Evolutionary conservation across 495 filamentous ascomycete genomes (phyloP).

Genomic region (Trichodelitschia bisporula): DNA sequence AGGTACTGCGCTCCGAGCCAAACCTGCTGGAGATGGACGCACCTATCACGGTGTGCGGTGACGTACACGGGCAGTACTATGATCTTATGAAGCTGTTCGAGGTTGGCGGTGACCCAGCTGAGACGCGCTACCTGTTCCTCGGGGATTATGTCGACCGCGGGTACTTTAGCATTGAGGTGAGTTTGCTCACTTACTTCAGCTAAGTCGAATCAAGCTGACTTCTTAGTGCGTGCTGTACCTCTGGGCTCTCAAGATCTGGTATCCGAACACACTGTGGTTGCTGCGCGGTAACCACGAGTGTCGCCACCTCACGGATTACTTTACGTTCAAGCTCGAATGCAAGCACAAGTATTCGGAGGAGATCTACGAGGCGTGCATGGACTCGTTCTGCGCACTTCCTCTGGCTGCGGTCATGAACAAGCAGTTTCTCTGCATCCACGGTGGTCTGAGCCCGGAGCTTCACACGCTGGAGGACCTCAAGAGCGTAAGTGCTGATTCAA

Average conservation of each 20-base stretch:
- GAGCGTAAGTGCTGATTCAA: constrained; percentile 29
- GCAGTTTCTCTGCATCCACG: constrained; percentile 96
- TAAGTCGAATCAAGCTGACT: constrained; percentile 6
- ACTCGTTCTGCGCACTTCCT: constrained; percentile 85
- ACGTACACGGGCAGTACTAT: constrained; percentile 97
- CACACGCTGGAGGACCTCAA: constrained; percentile 89
- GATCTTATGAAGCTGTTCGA: constrained; percentile 99
- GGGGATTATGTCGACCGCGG: constrained; percentile 96
- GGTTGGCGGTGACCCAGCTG: constrained; percentile 87
- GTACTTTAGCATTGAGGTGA: constrained; percentile 91
- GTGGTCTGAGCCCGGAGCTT: constrained; percentile 81
- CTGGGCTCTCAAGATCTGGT: constrained; percentile 98
- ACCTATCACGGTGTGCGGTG: constrained; percentile 96
- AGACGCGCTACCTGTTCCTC: constrained; percentile 88
- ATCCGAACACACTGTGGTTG: constrained; percentile 90
- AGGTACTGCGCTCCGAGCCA: constrained; percentile 65
- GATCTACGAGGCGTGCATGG: constrained; percentile 94
- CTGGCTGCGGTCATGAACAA: constrained; percentile 98
- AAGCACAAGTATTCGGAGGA: constrained; percentile 96
- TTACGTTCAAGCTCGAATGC: constrained; percentile 98
- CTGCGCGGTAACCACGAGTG: constrained; percentile 96
- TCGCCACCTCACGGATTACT: constrained; percentile 95
- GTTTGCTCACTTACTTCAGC: constrained; percentile 3
- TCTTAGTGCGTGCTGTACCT: constrained; percentile 75
- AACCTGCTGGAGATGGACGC: constrained; percentile 98